Evolutionary conservation across 257 asterid species (phyloP), one percentile per base, ranked within the genome.

Genomic region (Forsythia suspensa): DNA sequence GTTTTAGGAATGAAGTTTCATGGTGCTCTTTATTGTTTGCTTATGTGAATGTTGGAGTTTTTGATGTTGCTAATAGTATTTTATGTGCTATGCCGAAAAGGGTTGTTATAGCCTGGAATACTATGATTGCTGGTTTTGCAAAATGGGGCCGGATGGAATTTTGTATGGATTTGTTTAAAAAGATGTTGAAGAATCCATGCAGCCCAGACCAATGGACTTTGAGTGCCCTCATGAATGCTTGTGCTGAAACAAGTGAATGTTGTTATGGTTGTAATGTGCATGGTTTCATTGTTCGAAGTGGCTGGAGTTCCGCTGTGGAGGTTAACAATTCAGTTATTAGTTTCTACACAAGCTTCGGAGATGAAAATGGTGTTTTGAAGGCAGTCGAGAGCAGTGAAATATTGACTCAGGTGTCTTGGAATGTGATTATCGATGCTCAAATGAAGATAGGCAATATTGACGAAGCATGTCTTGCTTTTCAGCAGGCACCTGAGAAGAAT

Each of bases 11-110:
- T 72, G 96, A 88, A 71, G 86, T 93, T n/a, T 93, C 94, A 1
- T 93, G 95, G 97, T 91, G 97, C 82, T 91, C 97, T 38, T 63
- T 93, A 76, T 74, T 93, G 88, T 91, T 87, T 90, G 91, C 94
- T 67, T 86, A 83, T 42, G 81, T 82, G 39, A 91, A 83, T 86
- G 84, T 70, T 44, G 87, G 90, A 37, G 70, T 51, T 34, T 88
- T 90, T 52, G 92, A 86, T 72, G 48, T 24, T 65, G 89, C 95
- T 0, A 3, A 5, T 61, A 20, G 57, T 65, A 65, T 91, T 11
- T 87, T 93, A 51, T 55, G 37, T 69, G 72, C 82, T 68, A 93
- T 93, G 97, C 95, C 95, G 12, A 80, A 83, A 78, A 83, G 85
- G 84, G 90, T 83, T 55, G 82, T 82, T 67, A 44, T 91, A 69